Base-by-base conservation (phyloP, 2,329 filamentous ascomycete genomes). In the Scolecobasidium constrictum region DNA sequence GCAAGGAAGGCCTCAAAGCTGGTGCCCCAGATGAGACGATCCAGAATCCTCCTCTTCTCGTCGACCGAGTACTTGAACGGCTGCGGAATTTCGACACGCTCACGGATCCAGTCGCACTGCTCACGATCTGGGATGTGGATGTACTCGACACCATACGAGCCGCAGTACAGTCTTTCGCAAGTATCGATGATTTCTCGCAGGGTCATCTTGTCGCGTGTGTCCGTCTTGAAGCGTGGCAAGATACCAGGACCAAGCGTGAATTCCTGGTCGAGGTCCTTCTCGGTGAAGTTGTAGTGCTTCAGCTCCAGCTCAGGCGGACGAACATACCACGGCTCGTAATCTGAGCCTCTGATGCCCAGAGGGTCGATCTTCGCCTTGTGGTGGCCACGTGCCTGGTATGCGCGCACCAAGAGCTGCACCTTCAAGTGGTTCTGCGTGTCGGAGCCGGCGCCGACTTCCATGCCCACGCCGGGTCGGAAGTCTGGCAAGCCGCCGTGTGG, bases 351-450 rank as follows among this genome's bases (percentile, higher is more conserved):
- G 59, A 98, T 98, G 50, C 87, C 86, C 44, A 98, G 78, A 48
- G 92, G 92, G 59, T 98, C 92, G 54, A 95, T 94, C 64, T 88
- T 86, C 52, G 92, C 90, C 72, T 95, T 96, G 77, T 96, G 88
- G 66, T 98, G 92, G 52, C 92, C 92, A 55, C 92, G 84, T 51
- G 92, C 87, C 72, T 98, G 92, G 70, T 98, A 98, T 44, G 92
- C 92, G 64, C 92, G 86, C 48, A 95, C 88, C 28, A 98, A 76
- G 44, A 98, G 77, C 72, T 98, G 92, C 42, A 98, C 92, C 72
- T 96, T 98, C 65, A 98, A 73, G 66, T 98, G 92, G 67, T 94
- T 94, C 55, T 83, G 87, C 56, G 96, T 77, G 59, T 96, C 85
- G 47, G 83, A 79, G 52, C 83, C 83, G 51, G 81, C 72, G 46